Conservation (phyloP, 805 yeast species). For the Maudiozyma turicensis region DNA sequence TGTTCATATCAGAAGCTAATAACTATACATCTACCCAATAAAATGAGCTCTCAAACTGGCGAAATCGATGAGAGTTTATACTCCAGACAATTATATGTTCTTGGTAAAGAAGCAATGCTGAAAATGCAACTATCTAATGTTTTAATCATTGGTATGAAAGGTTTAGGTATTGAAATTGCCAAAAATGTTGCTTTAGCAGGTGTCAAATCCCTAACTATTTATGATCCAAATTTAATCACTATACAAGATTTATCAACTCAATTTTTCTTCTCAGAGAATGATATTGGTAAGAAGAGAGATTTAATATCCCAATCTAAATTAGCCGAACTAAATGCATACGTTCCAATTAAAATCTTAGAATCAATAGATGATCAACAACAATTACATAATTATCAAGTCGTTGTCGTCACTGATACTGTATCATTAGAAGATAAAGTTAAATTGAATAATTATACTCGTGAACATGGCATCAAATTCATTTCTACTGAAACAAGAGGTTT, state of each 20-base stretch:
- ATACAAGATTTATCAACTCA: constrained; percentile 78
- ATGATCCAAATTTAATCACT: constrained; percentile 65
- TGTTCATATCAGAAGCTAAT: too few relatives aligned
- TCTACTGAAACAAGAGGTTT: constrained; percentile 78
- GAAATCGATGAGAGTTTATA: constrained; percentile 88
- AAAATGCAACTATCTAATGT: constrained; percentile 92
- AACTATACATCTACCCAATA: not conserved
- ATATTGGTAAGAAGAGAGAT: constrained; percentile 75
- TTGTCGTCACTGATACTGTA: constrained; percentile 67
- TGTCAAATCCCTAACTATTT: constrained; percentile 79
- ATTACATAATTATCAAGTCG: constrained; percentile 57
- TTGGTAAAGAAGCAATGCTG: constrained; percentile 97
- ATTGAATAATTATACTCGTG: constrained; percentile 68
- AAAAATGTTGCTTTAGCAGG: constrained; percentile 96
- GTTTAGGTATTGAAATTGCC: constrained; percentile 92
- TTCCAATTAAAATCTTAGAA: constrained; percentile 63
- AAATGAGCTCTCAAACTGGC: constrained; percentile 20
- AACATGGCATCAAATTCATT: constrained; percentile 65
- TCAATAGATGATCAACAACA: constrained; percentile 42
- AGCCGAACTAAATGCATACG: constrained; percentile 81
- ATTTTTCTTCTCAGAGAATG: constrained; percentile 63
- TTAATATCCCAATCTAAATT: constrained; percentile 54
- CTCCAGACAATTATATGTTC: constrained; percentile 91
- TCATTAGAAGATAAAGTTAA: constrained; percentile 64
- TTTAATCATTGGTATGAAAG: constrained; percentile 81